Evolutionary conservation across 176 grass and related monocot genomes (phyloP).

Genomic region (Hordeum vulgare): MorexV3_pseudomolecules_assembly NC_058521.1:597104340-597104839

Average conservation of each 20-base stretch:
- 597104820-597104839: slow-evolving; percentile 72
- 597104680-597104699: neutral
- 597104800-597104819: slow-evolving; percentile 75
- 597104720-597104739: slow-evolving; percentile 38
- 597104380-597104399: no score
- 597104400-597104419: no score
- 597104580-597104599: neutral
- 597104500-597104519: neutral
- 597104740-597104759: slow-evolving; percentile 12
- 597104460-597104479: no score
- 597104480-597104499: no score
- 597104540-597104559: neutral
- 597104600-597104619: neutral
- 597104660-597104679: neutral
- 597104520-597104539: neutral
- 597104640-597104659: neutral
- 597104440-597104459: no score
- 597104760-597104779: neutral
- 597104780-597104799: slow-evolving; percentile 24
- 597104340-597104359: no score
- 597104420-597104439: no score
- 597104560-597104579: neutral
- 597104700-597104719: slow-evolving; percentile 30
- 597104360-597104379: no score
- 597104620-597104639: neutral